Evolutionary conservation across 2,329 filamentous ascomycete genomes (phyloP).

Genomic region (Aspergillus glaucus): DNA sequence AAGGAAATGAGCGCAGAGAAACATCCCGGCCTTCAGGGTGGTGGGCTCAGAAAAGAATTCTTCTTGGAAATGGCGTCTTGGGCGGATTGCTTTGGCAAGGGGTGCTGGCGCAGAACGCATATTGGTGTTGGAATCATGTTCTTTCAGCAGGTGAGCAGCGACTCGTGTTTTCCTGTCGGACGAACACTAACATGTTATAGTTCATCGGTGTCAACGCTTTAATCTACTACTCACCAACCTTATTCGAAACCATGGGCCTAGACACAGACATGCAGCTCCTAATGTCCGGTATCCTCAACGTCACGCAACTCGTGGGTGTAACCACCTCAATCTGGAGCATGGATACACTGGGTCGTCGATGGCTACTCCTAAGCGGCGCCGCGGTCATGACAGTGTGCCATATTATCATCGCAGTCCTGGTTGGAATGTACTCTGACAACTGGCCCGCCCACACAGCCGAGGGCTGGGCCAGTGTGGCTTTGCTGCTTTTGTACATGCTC

Average conservation of each 20-base stretch:
- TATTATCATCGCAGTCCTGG: conserved; percentile 49
- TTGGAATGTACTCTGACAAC: conserved; percentile 46
- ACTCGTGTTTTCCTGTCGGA: background rate
- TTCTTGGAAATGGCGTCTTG: conserved; percentile 46
- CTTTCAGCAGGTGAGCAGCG: conserved; percentile 45
- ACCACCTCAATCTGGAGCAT: conserved; percentile 44
- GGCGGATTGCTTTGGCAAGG: conserved; percentile 45
- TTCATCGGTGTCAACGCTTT: conserved; percentile 52
- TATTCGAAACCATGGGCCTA: conserved; percentile 49
- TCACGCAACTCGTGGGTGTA: conserved; percentile 45
- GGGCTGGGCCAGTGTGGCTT: conserved; percentile 53
- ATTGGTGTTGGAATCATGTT: conserved; percentile 51
- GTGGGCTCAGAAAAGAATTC: conserved; percentile 28
- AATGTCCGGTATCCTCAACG: conserved; percentile 50
- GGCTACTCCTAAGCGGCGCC: conserved; percentile 41
- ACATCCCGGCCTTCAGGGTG: conserved; percentile 33
- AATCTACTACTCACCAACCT: conserved; percentile 55
- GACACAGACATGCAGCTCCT: conserved; percentile 44
- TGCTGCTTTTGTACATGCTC: conserved; percentile 58
- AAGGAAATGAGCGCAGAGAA: conserved; percentile 37
- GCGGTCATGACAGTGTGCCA: conserved; percentile 43
- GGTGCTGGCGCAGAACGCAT: conserved; percentile 46
- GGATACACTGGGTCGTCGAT: conserved; percentile 43
- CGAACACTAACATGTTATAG: conserved; percentile 11
- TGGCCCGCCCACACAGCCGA: conserved; percentile 47